A percentile compares a stretch with the other conserved stretches of the same genome.
These are phyloP conservation scores for Aspergillus ellipticus DNA, from an alignment of 495 filamentous ascomycete species.

Conservation along the genomic window DNA sequence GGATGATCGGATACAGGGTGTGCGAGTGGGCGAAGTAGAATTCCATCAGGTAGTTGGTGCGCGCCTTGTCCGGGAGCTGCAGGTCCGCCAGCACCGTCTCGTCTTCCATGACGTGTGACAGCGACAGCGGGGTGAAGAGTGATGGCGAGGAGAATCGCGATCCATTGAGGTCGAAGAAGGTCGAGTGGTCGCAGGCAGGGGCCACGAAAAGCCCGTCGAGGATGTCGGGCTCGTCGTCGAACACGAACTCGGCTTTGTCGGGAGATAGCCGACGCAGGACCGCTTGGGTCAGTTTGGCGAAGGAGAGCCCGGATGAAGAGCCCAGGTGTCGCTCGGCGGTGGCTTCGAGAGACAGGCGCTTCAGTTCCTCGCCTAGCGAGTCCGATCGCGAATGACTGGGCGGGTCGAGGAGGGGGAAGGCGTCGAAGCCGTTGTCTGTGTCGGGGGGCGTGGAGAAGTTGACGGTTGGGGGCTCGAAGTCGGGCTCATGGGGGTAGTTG, in stretches of 20 bases:
- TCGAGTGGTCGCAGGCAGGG: background rate
- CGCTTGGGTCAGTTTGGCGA: constrained; percentile 36
- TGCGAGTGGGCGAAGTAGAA: constrained; percentile 44
- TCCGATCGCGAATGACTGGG: constrained; percentile 9
- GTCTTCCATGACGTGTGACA: constrained; percentile 1
- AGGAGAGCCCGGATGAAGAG: constrained; percentile 33
- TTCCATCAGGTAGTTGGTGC: constrained; percentile 26
- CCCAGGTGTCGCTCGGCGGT: constrained; percentile 38
- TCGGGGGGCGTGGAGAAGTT: constrained; percentile 6
- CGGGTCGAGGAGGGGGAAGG: background rate
- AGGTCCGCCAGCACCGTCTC: constrained; percentile 9
- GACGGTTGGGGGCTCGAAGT: background rate
- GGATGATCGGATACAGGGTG: constrained; percentile 37
- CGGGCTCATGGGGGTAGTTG: background rate
- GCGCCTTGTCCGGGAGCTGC: constrained; percentile 18
- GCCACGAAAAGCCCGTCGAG: background rate
- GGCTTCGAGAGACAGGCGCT: constrained; percentile 33
- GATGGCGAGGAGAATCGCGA: background rate
- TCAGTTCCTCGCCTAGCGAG: constrained; percentile 29
- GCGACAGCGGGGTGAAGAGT: background rate
- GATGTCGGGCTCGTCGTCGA: constrained; percentile 19
- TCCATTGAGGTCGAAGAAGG: background rate
- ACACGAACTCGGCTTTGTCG: constrained; percentile 39
- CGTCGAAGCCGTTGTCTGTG: constrained; percentile 2
- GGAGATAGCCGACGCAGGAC: constrained; percentile 46